These are phyloP conservation scores for Suhomyces emberorum DNA, from an alignment of 805 yeast genomes.

Conservation along the genomic window DNA sequence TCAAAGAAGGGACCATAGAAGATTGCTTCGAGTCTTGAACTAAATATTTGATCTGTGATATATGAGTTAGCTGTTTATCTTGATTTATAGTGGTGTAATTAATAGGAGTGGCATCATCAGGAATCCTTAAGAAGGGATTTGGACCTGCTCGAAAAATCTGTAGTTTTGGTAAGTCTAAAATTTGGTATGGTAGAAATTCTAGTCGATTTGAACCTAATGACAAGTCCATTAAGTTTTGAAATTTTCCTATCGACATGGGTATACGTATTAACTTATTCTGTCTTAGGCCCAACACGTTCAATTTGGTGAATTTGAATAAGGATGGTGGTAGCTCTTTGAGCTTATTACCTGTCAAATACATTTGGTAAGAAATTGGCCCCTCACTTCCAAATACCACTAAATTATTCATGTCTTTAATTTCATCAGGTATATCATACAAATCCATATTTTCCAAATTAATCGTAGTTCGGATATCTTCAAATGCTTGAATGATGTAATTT, in stretches of 20 bases:
- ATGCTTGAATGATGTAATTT: conserved; percentile 40
- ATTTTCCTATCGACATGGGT: conserved; percentile 18
- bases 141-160: conserved; percentile 53
- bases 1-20: conserved; percentile 41
- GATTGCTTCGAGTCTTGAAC: conserved; percentile 11
- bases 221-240: conserved; percentile 43
- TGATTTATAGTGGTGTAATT: conserved; percentile 18
- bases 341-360: conserved; percentile 50
- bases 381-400: conserved; percentile 42
- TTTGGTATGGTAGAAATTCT: conserved; percentile 50
- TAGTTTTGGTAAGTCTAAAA: conserved; percentile 43
- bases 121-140: conserved; percentile 37
- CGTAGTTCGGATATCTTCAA: conserved; percentile 46
- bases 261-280: conserved; percentile 33
- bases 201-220: conserved; percentile 52
- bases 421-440: conserved; percentile 51
- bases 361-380: conserved; percentile 35
- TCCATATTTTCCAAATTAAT: conserved; percentile 48
- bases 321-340: conserved; percentile 47
- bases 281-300: conserved; percentile 52
- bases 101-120: conserved; percentile 23
- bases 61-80: conserved; percentile 20
- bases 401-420: conserved; percentile 54
- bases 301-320: conserved; percentile 47
- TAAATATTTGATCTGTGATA: conserved; percentile 27